Evolutionary conservation across 306 rosid species (phyloP), one percentile per base, ranked within the genome.

Genomic region (Acacia crassicarpa): DNA sequence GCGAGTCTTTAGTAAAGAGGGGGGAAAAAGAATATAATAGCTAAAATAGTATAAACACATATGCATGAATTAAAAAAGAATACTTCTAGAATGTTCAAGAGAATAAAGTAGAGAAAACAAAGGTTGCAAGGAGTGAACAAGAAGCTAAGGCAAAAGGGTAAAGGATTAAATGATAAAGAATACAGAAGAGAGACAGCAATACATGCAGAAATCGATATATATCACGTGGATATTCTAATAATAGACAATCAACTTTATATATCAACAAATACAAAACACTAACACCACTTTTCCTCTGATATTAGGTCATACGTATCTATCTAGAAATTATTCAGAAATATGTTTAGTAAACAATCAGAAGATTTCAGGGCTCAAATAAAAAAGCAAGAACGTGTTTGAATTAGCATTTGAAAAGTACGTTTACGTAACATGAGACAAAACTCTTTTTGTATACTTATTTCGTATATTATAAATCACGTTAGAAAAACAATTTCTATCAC

Each of bases 391-490:
- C 7, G 1, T 35, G 7, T 35, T 35, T 35, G 7, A 35, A 35
- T 35, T 35, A 35, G 40, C 1, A 35, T 35, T 35, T 35, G 40
- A 4, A 35, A 35, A 35, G 7, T 0, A 32, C 35, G 3, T 32
- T 32, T 32, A 32, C 4, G 0, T 35, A 5, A 35, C 0, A 35
- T 35, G 40, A 35, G 40, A 35, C 1, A 35, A 35, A 35, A 35
- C 7, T 35, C 40, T 5, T 35, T 35, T 35, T 0, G 1, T 0
- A 33, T 33, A 33, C 38, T 33, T 33, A 33, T 33, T 2, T 33
- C 0, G 3, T 33, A 4, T 0, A 33, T 0, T 33, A 2, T 4
- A 35, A 35, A 35, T 35, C 7, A 4, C 0, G 0, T 35, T 35
- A 1, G 1, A 35, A 35, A 35, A 35, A 35, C 7, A 4, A 5